These are phyloP conservation scores for Thermoascus crustaceus DNA, from an alignment of 2,329 filamentous ascomycete genomes.

Conservation along the genomic window DNA sequence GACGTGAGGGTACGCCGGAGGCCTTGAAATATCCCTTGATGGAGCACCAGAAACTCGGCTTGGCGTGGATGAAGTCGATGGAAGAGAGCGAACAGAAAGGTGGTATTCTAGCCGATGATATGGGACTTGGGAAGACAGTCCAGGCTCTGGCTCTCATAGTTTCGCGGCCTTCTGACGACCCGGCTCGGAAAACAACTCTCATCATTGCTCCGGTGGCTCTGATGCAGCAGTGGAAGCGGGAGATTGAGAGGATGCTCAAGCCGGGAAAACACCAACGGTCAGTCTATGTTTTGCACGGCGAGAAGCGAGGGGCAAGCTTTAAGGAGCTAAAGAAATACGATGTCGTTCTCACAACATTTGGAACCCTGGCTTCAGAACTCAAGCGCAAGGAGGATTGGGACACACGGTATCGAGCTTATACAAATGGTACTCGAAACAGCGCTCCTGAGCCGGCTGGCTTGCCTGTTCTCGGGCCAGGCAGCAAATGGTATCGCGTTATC, in stretches of 20 bases:
- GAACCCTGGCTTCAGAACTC: conserved; percentile 59
- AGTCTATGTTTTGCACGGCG: conserved; percentile 62
- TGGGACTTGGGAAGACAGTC: conserved; percentile 79
- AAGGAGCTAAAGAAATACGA: conserved; percentile 57
- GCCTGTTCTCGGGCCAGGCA: conserved; percentile 53
- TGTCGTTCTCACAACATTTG: conserved; percentile 72
- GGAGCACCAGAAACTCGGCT: conserved; percentile 70
- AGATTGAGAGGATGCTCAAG: conserved; percentile 65
- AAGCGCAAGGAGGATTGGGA: conserved; percentile 52
- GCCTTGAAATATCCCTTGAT: conserved; percentile 63
- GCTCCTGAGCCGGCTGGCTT: conserved; percentile 34
- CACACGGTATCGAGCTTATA: conserved; percentile 41
- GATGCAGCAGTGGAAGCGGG: conserved; percentile 75
- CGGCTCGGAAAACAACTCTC: conserved; percentile 62
- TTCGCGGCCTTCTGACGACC: conserved; percentile 53
- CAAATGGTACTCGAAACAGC: conserved; percentile 26
- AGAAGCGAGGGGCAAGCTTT: conserved; percentile 50
- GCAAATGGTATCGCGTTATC: conserved; percentile 61
- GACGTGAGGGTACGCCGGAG: conserved; percentile 60
- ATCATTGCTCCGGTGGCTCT: conserved; percentile 75
- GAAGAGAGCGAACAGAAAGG: conserved; percentile 65
- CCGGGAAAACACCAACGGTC: conserved; percentile 47
- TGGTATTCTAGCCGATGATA: conserved; percentile 70
- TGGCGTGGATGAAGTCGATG: conserved; percentile 68
- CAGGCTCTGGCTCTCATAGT: conserved; percentile 73